Evolutionary conservation across 2,329 filamentous ascomycete genomes (phyloP).

Genomic region (Colletotrichum graminicola): DNA sequence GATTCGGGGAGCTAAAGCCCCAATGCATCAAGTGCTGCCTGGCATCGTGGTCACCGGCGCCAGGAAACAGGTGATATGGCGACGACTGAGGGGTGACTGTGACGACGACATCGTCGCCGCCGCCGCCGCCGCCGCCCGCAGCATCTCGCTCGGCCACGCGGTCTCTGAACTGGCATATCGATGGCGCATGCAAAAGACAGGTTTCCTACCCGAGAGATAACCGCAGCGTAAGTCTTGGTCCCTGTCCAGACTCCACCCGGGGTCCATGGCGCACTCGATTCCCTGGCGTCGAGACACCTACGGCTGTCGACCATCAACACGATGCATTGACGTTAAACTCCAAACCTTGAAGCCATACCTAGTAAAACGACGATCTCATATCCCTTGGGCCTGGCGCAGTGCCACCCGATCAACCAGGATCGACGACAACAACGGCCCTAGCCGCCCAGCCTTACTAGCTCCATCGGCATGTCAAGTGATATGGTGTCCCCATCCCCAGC

Average conservation of each 20-base stretch:
- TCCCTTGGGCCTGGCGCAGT: conserved; percentile 19
- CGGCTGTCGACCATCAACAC: background rate
- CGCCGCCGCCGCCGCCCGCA: background rate
- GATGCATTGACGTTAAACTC: conserved; percentile 14
- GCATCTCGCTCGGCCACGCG: background rate
- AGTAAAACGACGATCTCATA: conserved; percentile 21
- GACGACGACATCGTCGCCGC: background rate
- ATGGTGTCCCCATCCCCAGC: background rate
- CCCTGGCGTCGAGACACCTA: background rate
- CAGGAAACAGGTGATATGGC: background rate
- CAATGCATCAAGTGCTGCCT: background rate
- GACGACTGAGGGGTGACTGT: background rate
- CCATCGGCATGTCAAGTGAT: background rate
- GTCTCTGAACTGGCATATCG: background rate
- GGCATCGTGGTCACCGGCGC: background rate
- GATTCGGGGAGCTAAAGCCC: background rate
- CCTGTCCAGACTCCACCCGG: background rate
- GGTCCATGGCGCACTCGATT: background rate
- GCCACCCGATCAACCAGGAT: conserved; percentile 1
- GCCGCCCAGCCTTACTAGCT: background rate
- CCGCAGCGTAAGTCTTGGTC: background rate
- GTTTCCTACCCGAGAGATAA: background rate
- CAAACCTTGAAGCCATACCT: conserved; percentile 1
- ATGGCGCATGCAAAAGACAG: background rate
- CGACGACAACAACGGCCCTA: background rate